Conservation (phyloP, 2,329 filamentous ascomycete genomes). For the Fusarium floridanum region DNA sequence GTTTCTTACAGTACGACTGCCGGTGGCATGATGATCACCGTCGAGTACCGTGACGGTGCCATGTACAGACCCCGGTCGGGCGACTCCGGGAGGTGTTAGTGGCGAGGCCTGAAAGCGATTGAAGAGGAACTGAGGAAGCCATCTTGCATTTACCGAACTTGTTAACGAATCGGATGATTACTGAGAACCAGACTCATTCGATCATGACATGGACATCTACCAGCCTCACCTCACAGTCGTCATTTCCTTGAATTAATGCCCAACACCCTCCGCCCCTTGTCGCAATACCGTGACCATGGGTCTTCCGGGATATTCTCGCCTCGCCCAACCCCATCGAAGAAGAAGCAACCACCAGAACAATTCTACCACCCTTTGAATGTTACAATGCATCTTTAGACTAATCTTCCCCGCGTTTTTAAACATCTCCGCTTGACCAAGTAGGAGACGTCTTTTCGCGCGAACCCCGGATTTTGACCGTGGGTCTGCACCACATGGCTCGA, state of each 20-base stretch:
- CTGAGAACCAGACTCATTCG: conserved; percentile 6
- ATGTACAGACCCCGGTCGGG: conserved; percentile 37
- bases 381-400: conserved; percentile 25
- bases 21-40: conserved; percentile 42
- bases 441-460: not conserved
- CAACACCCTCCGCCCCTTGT: not conserved
- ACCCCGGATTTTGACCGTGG: not conserved
- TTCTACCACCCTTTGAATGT: conserved; percentile 21
- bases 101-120: conserved; percentile 11
- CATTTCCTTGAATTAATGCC: conserved; percentile 19
- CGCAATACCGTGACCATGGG: conserved; percentile 11
- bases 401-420: conserved; percentile 31
- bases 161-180: not conserved
- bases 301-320: conserved; percentile 41
- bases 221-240: conserved; percentile 7
- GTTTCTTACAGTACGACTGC: conserved; percentile 31
- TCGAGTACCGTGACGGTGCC: conserved; percentile 22
- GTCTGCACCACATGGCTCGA: not conserved
- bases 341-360: conserved; percentile 7
- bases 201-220: not conserved
- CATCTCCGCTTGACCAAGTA: too few species aligned
- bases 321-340: conserved; percentile 16
- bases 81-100: conserved; percentile 23
- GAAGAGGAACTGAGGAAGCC: not conserved
- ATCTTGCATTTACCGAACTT: not conserved